Evolutionary conservation across 345 rosid species (phyloP), one percentile per base, ranked within the genome.

Genomic region (Laguncularia racemosa): DNA sequence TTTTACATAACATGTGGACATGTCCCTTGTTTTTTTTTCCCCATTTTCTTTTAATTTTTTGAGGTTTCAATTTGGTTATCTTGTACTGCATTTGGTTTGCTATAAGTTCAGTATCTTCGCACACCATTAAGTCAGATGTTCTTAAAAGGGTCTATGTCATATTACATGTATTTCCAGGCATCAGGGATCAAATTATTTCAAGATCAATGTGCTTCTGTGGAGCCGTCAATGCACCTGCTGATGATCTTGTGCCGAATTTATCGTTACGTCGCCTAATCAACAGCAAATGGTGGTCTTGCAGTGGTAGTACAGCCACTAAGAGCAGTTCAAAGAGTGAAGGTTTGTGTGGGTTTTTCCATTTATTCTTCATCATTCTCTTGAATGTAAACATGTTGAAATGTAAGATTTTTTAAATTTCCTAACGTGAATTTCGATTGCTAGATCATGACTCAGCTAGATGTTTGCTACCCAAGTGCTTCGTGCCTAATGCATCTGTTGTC

Each of bases 241-340:
- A 93, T 52, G 97, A 93, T 73, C 99, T 93, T 72, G 77, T 93
- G 67, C 99, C 97, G 56, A 93, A 93, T 68, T 86, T 83, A 80
- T 85, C 99, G 16, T 79, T 93, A 7, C 82, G 99, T 67, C 91
- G 89, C 75, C 78, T 95, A 2, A 93, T 93, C 59, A 84, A 79
- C 53, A 95, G 97, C 17, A 89, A 89, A 52, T 60, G 89, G 82
- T 97, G 87, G 76, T 81, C 97, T 16, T 92, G 96, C 59, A 85
- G 78, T 62, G 85, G 85, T 59, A 90, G 95, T 63, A 71, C 92
- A 44, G 87, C 84, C 64, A 86, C 75, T 14, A 89, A 88, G 52
- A 90, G 95, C 69, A 66, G 77, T 53, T 80, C 72, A 61, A 96
- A 84, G 60, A 90, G 83, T 72, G 85, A 84, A 85, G 99, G 99